Evolutionary conservation across 345 rosid genomes (phyloP).

Genomic region (Microthlaspi erraticum): DNA sequence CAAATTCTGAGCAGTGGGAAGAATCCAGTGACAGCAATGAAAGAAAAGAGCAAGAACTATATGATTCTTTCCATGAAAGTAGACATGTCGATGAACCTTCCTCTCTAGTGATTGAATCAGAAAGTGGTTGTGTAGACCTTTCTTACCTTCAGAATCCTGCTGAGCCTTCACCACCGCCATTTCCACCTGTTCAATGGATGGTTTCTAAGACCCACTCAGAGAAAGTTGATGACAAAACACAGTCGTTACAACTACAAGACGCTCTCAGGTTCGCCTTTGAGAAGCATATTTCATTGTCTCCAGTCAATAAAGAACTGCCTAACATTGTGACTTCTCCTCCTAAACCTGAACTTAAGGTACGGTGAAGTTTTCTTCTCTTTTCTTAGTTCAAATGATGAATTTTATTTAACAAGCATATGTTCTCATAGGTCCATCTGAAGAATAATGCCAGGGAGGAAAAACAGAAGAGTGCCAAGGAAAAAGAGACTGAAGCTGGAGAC

Average conservation of each 20-base stretch:
- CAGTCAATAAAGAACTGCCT: slow-evolving; percentile 46
- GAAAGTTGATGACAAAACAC: slow-evolving; percentile 47
- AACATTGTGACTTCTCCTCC: slow-evolving; percentile 44
- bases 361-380: slow-evolving; percentile 2
- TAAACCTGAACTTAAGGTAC: slow-evolving; percentile 59
- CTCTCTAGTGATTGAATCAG: slow-evolving; percentile 55
- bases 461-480: slow-evolving; percentile 45
- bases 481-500: slow-evolving; percentile 71
- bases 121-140: slow-evolving; percentile 46
- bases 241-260: slow-evolving; percentile 43
- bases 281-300: slow-evolving; percentile 43
- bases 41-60: slow-evolving; percentile 51
- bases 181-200: slow-evolving; percentile 80
- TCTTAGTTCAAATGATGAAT: slow-evolving; percentile 18
- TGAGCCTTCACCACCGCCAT: slow-evolving; percentile 73
- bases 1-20: slow-evolving; percentile 92
- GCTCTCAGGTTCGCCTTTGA: slow-evolving; percentile 46
- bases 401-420: slow-evolving; percentile 8
- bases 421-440: slow-evolving; percentile 54
- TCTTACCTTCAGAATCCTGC: slow-evolving; percentile 43
- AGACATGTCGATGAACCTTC: slow-evolving; percentile 49
- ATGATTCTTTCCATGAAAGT: slow-evolving; percentile 53
- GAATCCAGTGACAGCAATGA: slow-evolving; percentile 62
- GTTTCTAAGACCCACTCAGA: slow-evolving; percentile 51
- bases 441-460: slow-evolving; percentile 51